Evolutionary conservation across 805 yeast species (phyloP).

Genomic region (Yarrowia bubula): DNA sequence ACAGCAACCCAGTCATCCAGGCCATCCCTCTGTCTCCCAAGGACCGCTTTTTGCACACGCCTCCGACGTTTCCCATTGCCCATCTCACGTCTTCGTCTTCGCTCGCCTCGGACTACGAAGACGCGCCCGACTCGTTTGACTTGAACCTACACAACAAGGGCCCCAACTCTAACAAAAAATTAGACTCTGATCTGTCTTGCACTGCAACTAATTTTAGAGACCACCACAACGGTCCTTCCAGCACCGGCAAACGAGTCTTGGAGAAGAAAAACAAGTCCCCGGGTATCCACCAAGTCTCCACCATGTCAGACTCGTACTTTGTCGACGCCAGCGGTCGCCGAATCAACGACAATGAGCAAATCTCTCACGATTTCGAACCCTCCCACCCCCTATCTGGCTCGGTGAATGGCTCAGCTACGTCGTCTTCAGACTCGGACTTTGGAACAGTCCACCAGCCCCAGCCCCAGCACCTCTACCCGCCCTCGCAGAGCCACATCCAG

Average conservation of each 20-base stretch:
- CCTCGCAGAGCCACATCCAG: background rate
- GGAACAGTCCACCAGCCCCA: background rate
- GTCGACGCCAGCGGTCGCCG: slow-evolving; percentile 21
- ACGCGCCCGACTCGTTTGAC: slow-evolving; percentile 21
- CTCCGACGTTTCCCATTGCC: background rate
- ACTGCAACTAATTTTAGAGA: slow-evolving; percentile 6
- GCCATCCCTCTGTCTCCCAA: slow-evolving; percentile 12
- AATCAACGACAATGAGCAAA: slow-evolving; percentile 21
- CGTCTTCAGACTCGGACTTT: background rate
- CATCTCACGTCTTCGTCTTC: slow-evolving; percentile 6
- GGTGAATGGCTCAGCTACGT: background rate
- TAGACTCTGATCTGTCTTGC: slow-evolving; percentile 15
- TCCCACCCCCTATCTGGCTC: background rate
- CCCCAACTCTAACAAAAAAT: slow-evolving; percentile 18
- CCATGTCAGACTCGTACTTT: slow-evolving; percentile 18
- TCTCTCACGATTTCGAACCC: slow-evolving; percentile 3
- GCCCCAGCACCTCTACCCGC: background rate
- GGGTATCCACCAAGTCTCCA: background rate
- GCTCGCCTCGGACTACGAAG: slow-evolving; percentile 23
- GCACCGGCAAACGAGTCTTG: background rate
- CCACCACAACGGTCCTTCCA: background rate
- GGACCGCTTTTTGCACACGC: background rate
- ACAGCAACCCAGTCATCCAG: background rate
- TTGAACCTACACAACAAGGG: slow-evolving; percentile 12
- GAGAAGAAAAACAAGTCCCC: background rate